phyloP scores from a whole-genome alignment of 2,329 filamentous ascomycete species.

The Fonsecaea erecta region DNA sequence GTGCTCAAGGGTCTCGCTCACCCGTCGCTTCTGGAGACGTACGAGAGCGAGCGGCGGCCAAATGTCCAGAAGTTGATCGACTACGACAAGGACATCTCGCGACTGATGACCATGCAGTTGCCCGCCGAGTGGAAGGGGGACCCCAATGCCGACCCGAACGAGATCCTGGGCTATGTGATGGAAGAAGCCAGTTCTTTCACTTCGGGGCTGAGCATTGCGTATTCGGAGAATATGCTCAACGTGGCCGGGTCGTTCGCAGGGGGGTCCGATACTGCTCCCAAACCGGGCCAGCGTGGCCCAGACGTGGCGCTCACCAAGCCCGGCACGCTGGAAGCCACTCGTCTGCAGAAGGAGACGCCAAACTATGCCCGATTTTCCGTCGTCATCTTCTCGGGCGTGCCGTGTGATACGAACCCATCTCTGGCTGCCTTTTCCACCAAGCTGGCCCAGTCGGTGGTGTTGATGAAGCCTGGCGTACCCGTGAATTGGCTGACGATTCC shows the following conservation, averaged over 20 bases:
- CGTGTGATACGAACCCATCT: too few relatives aligned
- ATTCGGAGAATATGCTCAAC: background rate
- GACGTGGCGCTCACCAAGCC: background rate
- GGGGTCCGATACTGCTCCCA: background rate
- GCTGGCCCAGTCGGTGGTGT: too few relatives aligned
- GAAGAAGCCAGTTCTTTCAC: background rate
- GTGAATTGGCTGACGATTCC: too few relatives aligned
- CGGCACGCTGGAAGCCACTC: background rate
- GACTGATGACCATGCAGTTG: conserved; percentile 3
- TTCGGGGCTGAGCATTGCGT: background rate
- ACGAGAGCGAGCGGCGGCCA: conserved; percentile 1
- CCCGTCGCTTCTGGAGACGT: conserved; percentile 4
- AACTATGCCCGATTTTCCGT: background rate
- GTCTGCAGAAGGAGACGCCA: background rate
- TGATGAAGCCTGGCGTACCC: too few relatives aligned
- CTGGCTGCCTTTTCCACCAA: too few relatives aligned
- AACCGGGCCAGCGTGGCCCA: background rate
- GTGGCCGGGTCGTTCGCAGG: too few relatives aligned
- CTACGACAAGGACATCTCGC: conserved; percentile 5
- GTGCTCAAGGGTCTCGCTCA: conserved; percentile 13
- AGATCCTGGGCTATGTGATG: background rate
- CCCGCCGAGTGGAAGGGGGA: background rate
- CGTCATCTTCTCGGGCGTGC: too few relatives aligned
- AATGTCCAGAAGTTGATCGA: conserved; percentile 1
- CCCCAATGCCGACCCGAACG: background rate